phyloP scores from a whole-genome alignment of 768 basidiomycete genomes.

The Rhodotorula taiwanensis region DNA sequence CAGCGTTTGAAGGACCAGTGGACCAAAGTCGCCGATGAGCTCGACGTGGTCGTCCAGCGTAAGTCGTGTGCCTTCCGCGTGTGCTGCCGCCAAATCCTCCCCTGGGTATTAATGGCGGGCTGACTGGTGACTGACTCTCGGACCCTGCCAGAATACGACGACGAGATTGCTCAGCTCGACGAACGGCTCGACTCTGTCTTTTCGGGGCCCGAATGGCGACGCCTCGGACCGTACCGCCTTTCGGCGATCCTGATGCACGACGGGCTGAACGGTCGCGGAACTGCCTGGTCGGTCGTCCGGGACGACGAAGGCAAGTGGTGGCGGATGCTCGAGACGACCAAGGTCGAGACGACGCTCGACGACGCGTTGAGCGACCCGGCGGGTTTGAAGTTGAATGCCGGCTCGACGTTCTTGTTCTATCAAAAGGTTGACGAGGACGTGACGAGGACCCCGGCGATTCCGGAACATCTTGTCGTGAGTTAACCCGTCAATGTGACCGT shows the following conservation, averaged over 20 bases:
- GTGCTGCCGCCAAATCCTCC: too few relatives aligned
- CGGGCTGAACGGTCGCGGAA: conserved; percentile 27
- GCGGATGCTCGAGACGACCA: conserved; percentile 8
- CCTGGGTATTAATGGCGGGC: too few relatives aligned
- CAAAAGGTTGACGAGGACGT: conserved; percentile 3
- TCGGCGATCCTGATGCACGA: conserved; percentile 14
- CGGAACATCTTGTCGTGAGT: too few relatives aligned
- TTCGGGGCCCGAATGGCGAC: background rate
- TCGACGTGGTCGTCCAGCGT: background rate
- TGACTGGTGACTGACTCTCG: background rate
- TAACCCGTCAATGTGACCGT: background rate
- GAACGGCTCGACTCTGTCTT: background rate
- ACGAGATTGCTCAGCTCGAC: background rate
- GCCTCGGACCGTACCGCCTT: conserved; percentile 16
- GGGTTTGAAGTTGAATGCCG: conserved; percentile 29
- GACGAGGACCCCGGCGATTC: too few relatives aligned
- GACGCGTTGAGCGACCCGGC: conserved; percentile 23
- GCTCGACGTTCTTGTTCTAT: conserved; percentile 24
- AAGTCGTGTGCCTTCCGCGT: background rate
- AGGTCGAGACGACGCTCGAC: conserved; percentile 17
- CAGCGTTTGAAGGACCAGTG: conserved; percentile 8
- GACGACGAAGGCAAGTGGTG: conserved; percentile 20
- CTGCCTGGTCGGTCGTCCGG: conserved; percentile 2
- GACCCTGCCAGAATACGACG: conserved; percentile 2
- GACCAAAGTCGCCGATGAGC: conserved; percentile 6